These are phyloP conservation scores for Rhizopogon salebrosus DNA, from an alignment of 768 basidiomycete species.

Conservation along the genomic window DNA sequence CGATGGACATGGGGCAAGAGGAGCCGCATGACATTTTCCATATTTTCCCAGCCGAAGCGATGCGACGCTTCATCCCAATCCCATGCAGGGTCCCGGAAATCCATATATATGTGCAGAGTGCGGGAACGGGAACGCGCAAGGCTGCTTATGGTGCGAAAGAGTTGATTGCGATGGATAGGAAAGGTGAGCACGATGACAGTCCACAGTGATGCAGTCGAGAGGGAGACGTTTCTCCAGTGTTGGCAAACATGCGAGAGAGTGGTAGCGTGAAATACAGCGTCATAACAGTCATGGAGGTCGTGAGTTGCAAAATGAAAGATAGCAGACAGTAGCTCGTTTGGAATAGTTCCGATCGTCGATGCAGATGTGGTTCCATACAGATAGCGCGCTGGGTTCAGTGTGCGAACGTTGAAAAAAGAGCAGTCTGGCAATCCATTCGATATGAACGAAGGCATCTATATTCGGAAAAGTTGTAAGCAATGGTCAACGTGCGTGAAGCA, in stretches of 20 bases:
- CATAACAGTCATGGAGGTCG: slow-evolving; percentile 20
- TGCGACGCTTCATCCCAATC: slow-evolving; percentile 46
- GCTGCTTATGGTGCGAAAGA: slow-evolving; percentile 32
- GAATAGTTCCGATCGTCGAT: slow-evolving; percentile 15
- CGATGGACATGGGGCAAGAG: slow-evolving; percentile 40
- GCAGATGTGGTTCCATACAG: not conserved
- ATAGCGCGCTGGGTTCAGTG: not conserved
- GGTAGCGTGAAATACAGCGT: slow-evolving; percentile 24
- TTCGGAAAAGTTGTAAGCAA: not conserved
- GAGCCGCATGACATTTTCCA: slow-evolving; percentile 41
- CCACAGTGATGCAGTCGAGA: slow-evolving; percentile 47
- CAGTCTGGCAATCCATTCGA: not conserved
- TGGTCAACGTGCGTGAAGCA: not conserved
- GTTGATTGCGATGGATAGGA: slow-evolving; percentile 34
- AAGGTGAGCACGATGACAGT: slow-evolving; percentile 40
- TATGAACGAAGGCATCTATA: not conserved
- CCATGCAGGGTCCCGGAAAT: slow-evolving; percentile 56
- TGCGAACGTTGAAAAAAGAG: not conserved
- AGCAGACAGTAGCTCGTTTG: slow-evolving; percentile 30
- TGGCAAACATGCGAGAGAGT: slow-evolving; percentile 44
- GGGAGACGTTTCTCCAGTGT: slow-evolving; percentile 45
- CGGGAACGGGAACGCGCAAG: slow-evolving; percentile 39
- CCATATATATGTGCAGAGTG: slow-evolving; percentile 48
- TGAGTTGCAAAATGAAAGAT: slow-evolving; percentile 30
- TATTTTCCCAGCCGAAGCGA: slow-evolving; percentile 35